Evolutionary conservation across 805 yeast species (phyloP), one percentile per base, ranked within the genome.

Genomic region (Metschnikowia cerradonensis): DNA sequence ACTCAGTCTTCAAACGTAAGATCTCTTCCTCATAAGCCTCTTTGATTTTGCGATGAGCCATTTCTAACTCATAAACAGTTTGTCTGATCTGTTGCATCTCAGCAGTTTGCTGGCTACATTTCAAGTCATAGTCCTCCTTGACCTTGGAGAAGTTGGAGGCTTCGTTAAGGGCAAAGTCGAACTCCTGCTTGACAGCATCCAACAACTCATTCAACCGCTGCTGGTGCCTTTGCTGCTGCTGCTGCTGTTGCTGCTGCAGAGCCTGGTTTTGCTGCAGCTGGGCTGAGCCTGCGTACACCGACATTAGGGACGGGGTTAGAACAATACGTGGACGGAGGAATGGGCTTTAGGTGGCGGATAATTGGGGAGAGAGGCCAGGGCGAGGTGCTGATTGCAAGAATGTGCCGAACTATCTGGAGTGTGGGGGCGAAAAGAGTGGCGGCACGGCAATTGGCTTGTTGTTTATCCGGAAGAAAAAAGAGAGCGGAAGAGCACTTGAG

Each of bases 11-110:
- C 68, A 92, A 78, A 59, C 94, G 78, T 65, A 82, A 75, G 50
- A 94, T 87, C 71, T 92, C 98, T 62, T 88, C 96, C 68, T 92
- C 97, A 70, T 92, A 94, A 43, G 91, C 90, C 64, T 92, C 97
- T 72, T 92, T 91, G 80, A 94, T 88, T 66, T 89, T 88, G 60
- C 96, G 80, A 73, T 92, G 98, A 37, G 96, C 92, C 79, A 86
- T 81, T 68, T 92, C 97, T 62, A 92, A 79, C 66, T 94, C 98
- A 65, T 85, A 90, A 30, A 92, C 96, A 10, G 96, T 89, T 64
- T 90, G 95, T 63, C 97, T 82, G 52, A 92, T 90, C 67, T 88
- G 96, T 65, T 90, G 91, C 81, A 92, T 84, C 69, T 94, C 99
- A 48, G 85, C 87, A 51, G 90, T 84, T 70, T 92, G 97, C 71